These are phyloP conservation scores for Penicillium atrosanguineum DNA, from an alignment of 495 filamentous ascomycete species.

Conservation along the genomic window DNA sequence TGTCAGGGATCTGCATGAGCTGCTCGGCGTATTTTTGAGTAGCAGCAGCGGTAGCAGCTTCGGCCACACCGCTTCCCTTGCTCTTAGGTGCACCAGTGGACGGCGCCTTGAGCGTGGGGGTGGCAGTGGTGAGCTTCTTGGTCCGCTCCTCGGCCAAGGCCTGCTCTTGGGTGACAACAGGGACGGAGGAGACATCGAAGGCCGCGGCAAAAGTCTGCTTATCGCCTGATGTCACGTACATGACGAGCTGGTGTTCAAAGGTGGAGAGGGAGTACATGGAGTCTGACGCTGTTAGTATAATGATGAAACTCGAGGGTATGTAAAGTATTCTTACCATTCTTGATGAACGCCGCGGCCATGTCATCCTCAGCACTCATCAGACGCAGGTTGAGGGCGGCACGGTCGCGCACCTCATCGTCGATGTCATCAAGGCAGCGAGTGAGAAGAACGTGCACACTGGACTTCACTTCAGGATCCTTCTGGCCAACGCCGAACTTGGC, in stretches of 20 bases:
- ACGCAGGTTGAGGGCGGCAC: slow-evolving; percentile 86
- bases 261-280: slow-evolving; percentile 88
- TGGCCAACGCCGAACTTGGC: slow-evolving; percentile 98
- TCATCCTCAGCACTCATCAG: slow-evolving; percentile 87
- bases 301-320: background rate
- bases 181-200: slow-evolving; percentile 87
- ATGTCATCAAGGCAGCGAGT: slow-evolving; percentile 94
- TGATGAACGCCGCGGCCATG: slow-evolving; percentile 78
- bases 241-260: slow-evolving; percentile 95
- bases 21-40: slow-evolving; percentile 86
- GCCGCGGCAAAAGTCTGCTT: slow-evolving; percentile 79
- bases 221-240: slow-evolving; percentile 91
- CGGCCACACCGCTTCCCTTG: slow-evolving; percentile 62
- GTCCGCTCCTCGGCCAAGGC: slow-evolving; percentile 95
- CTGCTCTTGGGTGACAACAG: slow-evolving; percentile 94
- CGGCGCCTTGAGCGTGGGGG: slow-evolving; percentile 92
- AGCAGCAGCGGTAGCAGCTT: slow-evolving; percentile 71
- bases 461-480: slow-evolving; percentile 94
- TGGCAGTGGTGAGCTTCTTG: slow-evolving; percentile 89
- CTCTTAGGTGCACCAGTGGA: slow-evolving; percentile 78
- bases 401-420: slow-evolving; percentile 96
- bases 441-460: slow-evolving; percentile 87
- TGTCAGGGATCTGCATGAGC: slow-evolving; percentile 83
- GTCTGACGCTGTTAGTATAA: slow-evolving; percentile 30
- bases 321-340: slow-evolving; percentile 67